Base-by-base conservation (phyloP, 2,329 filamentous ascomycete species). In the Aspergillus brasiliensis region DNA sequence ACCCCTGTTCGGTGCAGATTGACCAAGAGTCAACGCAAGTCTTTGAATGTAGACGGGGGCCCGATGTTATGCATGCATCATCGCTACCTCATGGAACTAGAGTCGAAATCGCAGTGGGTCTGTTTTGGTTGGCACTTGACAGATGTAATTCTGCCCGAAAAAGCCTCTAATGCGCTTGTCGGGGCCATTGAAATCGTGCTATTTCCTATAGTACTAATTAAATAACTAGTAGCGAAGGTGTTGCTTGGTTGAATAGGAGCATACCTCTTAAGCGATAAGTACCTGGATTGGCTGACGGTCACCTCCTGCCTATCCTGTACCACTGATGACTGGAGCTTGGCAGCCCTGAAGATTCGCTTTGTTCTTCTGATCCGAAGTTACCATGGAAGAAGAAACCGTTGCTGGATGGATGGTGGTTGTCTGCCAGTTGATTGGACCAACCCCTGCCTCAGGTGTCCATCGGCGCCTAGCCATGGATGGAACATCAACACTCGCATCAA, bases 71-170 rank as follows among this genome's bases (percentile, higher is more conserved):
- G 25, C 46, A 49, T 49, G 46, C 46, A 49, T 49, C 46, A 49
- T 49, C 25, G 21, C 40, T 44, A 44, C 46, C 46, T 49, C 25
- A 49, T 31, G 25, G 44, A 15, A 31, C 25, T 49, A 28, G 6
- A 49, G 25, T 49, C 23, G 25, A 49, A 44, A 31, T n/a, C 6
- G 25, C 46, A 28, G 25, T 49, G 25, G 46, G 46, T 28, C 46
- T 49, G 13, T 25, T 23, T 17, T 15, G 15, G 44, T 17, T 10
- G 25, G 10, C 25, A 5, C 5, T 28, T 17, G 25, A 27, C 46
- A 49, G 25, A 49, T 28, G 46, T 49, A 49, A 49, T 15, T 49
- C 25, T 49, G 46, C 46, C 46, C 46, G 11, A 49, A 49, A 28
- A 49, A 19, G 27, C 3, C 25, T 28, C 15, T n/a, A 17, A 31